These are phyloP conservation scores for Udeniomyces megalosporus DNA, from an alignment of 768 basidiomycete genomes.

Conservation along the genomic window DNA sequence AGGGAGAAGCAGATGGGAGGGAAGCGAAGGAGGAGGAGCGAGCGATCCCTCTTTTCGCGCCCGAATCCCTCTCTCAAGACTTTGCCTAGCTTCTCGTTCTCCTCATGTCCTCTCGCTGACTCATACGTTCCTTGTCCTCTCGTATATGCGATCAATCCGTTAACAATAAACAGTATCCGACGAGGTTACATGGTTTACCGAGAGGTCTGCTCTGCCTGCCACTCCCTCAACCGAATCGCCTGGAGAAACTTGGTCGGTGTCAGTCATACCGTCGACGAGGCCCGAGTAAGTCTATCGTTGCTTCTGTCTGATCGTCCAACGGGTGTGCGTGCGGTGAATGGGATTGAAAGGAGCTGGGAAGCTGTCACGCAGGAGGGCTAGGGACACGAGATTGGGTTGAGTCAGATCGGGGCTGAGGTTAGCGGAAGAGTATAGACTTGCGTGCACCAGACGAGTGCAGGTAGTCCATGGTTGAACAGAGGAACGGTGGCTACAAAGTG, in stretches of 20 bases:
- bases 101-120: not conserved
- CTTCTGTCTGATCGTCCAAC: not conserved
- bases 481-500: too few species aligned
- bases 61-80: not conserved
- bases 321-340: not conserved
- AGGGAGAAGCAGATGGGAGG: not conserved
- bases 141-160: not conserved
- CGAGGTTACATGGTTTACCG: conserved; percentile 95
- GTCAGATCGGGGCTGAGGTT: too few species aligned
- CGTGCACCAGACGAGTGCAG: too few species aligned
- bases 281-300: conserved; percentile 32
- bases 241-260: conserved; percentile 99
- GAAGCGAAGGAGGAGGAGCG: not conserved
- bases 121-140: not conserved
- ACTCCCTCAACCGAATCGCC: conserved; percentile 96
- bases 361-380: too few species aligned
- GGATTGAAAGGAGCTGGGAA: not conserved
- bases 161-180: conserved; percentile 49
- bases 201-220: conserved; percentile 97
- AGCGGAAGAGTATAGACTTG: too few species aligned
- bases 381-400: too few species aligned
- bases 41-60: not conserved
- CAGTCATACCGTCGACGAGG: conserved; percentile 84
- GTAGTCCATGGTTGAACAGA: too few species aligned
- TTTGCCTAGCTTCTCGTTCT: not conserved